These are phyloP conservation scores for Neoboletus subvelutipes DNA, from an alignment of 768 basidiomycete species.

Conservation along the genomic window DNA sequence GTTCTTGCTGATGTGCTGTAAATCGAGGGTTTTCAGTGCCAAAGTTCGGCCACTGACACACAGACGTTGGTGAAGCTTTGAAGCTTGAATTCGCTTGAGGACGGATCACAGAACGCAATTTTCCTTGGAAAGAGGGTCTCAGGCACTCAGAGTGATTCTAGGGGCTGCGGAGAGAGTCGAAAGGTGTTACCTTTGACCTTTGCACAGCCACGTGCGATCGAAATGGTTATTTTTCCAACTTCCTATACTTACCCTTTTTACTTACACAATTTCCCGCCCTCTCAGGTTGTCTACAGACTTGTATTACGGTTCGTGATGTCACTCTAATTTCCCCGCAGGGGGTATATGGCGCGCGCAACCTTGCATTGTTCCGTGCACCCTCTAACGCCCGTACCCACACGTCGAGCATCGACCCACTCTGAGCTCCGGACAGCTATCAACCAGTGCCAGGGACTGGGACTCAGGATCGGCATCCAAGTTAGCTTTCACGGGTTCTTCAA, in stretches of 20 bases:
- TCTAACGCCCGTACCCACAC: conserved; percentile 21
- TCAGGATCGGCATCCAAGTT: conserved; percentile 20
- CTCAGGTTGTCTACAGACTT: not conserved
- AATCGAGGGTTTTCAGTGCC: not conserved
- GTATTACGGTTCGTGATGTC: not conserved
- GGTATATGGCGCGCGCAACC: not conserved
- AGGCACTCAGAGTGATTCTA: too few relatives aligned
- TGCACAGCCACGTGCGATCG: not conserved
- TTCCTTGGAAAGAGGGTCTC: too few relatives aligned
- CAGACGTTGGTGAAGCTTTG: not conserved
- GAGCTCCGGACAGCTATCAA: conserved; percentile 21
- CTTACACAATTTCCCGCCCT: not conserved
- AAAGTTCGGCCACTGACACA: not conserved
- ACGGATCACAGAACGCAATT: too few relatives aligned
- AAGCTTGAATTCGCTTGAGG: not conserved
- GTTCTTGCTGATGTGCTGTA: not conserved
- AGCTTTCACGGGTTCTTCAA: conserved; percentile 34
- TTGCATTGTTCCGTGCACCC: conserved; percentile 23
- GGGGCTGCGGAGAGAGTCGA: too few relatives aligned
- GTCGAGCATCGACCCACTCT: conserved; percentile 2
- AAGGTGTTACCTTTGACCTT: not conserved
- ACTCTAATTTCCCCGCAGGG: conserved; percentile 1
- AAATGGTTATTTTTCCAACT: not conserved
- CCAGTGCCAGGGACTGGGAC: conserved; percentile 17
- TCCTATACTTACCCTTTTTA: too few relatives aligned